Base-by-base conservation (phyloP, 257 asterid genomes). In the Solanum arcanum region DNA sequence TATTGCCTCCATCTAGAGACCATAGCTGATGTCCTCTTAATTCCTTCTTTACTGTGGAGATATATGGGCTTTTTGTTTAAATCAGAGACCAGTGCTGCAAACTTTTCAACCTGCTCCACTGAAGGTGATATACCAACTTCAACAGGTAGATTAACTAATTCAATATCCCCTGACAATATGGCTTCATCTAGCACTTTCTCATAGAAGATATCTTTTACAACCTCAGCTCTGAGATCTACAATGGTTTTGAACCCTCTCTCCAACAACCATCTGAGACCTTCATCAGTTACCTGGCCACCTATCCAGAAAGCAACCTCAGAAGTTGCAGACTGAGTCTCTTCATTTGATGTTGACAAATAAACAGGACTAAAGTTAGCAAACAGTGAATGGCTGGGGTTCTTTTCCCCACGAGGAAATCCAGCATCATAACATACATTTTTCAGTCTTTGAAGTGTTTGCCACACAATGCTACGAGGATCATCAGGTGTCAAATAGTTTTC, bases 201-300 rank as follows among this genome's bases (percentile, higher is more conserved):
- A 88, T 92, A 95, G 90, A 97, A 96, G 56, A 89, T 90, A 88
- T 97, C 99, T 91, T 94, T 97, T 88, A 96, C 97, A 72, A 84
- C 89, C 93, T 97, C 99, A 31, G 97, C 98, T 89, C 99, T 94
- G 86, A 97, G 98, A 91, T 97, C 99, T 56, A 97, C 92, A 88
- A 97, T 90, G 47, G 98, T 97, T 93, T 89, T 91, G 88, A 96
- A 96, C 46, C 98, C 99, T 78, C 93, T 94, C 78, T 92, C 97
- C 86, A 95, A 85, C 47, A 97, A 92, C 99, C 98, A 97, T 84
- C 86, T 88, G 86, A 97, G 90, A 87, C 99, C 94, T 87, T 96
- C 99, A 86, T 96, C 99, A 2, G 98, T 96, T 87, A 96, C 98
- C 92, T 97, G 99, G 74, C 99, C 91, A 86, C 99, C 99, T 86